These are phyloP conservation scores for Isatis tinctoria DNA, from an alignment of 345 rosid genomes.

Conservation along the genomic window DNA sequence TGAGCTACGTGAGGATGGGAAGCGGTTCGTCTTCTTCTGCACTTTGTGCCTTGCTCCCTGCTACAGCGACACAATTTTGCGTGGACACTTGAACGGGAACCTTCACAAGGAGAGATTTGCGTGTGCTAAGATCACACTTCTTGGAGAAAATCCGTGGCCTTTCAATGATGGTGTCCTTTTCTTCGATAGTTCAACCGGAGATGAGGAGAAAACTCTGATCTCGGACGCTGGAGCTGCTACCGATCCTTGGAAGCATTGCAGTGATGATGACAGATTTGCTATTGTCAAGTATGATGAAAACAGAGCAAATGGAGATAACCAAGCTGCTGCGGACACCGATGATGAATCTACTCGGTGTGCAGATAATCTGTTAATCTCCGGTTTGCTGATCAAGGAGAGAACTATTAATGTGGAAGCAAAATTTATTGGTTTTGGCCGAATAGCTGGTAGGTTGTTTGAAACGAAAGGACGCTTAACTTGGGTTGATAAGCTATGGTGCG, in stretches of 20 bases:
- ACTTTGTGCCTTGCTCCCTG: constrained; percentile 83
- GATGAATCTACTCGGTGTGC: constrained; percentile 2
- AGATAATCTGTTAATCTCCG: constrained; percentile 44
- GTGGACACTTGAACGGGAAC: constrained; percentile 72
- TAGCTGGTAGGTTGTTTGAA: constrained; percentile 53
- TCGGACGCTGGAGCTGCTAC: constrained; percentile 17
- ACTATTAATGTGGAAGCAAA: constrained; percentile 55
- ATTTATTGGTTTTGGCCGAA: constrained; percentile 52
- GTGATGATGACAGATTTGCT: constrained; percentile 41
- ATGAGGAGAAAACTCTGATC: constrained; percentile 26
- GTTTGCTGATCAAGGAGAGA: constrained; percentile 55
- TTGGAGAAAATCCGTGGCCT: constrained; percentile 83
- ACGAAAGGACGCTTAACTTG: constrained; percentile 37
- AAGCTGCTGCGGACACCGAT: constrained; percentile 9
- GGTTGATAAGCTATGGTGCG: constrained; percentile 79
- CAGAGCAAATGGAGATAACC: constrained; percentile 9
- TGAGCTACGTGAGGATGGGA: constrained; percentile 80
- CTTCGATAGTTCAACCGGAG: constrained; percentile 50
- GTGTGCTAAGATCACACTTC: constrained; percentile 67
- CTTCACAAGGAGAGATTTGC: constrained; percentile 69
- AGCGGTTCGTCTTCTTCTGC: constrained; percentile 74
- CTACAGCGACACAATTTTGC: constrained; percentile 66
- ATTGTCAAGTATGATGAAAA: constrained; percentile 47
- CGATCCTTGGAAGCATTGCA: constrained; percentile 29
- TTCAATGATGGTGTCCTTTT: constrained; percentile 81